Evolutionary conservation across 495 filamentous ascomycete genomes (phyloP), one percentile per base, ranked within the genome.

Genomic region (Antarctomyces pellizariae): DNA sequence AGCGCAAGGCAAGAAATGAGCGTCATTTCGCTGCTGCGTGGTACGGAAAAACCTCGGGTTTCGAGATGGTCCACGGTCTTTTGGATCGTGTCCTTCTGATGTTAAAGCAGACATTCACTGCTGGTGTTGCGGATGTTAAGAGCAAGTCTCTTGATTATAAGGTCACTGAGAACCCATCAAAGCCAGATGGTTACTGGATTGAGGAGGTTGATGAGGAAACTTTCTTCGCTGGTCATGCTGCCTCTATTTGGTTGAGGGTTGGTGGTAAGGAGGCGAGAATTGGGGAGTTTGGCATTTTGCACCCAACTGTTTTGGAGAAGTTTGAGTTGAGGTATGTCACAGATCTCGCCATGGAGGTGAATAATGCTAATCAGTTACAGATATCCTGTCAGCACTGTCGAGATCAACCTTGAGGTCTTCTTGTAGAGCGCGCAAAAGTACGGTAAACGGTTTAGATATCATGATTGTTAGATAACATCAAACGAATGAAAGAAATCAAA

Each of bases 321-420:
- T 99, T 82, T 45, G 86, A 93, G 36, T 56, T 99, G 35, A 78
- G 64, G 64, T 80, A 52, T 36, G 56, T 47, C 20, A 3, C 7
- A 7, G n/a, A 12, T 22, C 28, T 6, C 2, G 13, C 7, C 12
- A 10, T 39, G 6, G 22, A 14, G 6, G 27, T 6, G 19, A 9
- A 4, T 18, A 28, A 23, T 36, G 18, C 39, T 52, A 35, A 51
- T 38, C 6, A 3, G 5, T 18, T 26, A n/a, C 37, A 70, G 68
- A 54, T 78, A 83, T 54, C 86, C 86, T 22, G 75, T 86, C 46
- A 92, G 79, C 52, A 76, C 75, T n/a, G 48, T 99, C 40, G 89
- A 95, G 58, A 55, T 99, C 33, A 86, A 95, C 43, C 66, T 99
- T 11, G 89, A 93, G 52, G 67, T 78, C 33, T 95, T 97, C 65